Conservation (phyloP, 83 land plant species). For the Picea abies region DNA sequence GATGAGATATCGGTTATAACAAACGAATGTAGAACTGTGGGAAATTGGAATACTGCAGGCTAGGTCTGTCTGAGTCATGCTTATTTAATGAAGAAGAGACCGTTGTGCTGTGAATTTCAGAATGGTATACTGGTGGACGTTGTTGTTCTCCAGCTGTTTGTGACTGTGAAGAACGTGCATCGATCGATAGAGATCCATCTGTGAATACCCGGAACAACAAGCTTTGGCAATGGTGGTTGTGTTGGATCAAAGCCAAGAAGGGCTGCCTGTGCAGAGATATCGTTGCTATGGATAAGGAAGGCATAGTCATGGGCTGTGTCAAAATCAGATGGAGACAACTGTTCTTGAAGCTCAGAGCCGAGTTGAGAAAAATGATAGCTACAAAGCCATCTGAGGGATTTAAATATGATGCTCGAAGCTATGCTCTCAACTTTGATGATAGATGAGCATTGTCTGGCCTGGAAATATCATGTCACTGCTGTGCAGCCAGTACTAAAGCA, state of each 20-base stretch:
- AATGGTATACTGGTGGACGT: too few species aligned
- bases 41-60: background rate
- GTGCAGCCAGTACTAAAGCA: too few species aligned
- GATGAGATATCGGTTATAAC: background rate
- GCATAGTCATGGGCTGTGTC: background rate
- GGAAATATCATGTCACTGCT: too few species aligned
- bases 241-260: background rate
- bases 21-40: background rate
- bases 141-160: background rate
- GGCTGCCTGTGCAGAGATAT: background rate
- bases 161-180: background rate
- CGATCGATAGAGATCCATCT: background rate
- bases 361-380: constrained; percentile 12
- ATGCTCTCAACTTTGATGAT: constrained; percentile 22
- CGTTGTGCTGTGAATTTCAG: too few species aligned
- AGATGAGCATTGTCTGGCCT: background rate
- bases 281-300: background rate
- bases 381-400: background rate
- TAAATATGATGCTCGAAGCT: constrained; percentile 18
- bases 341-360: constrained; percentile 13
- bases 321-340: constrained; percentile 3
- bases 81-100: background rate
- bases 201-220: background rate
- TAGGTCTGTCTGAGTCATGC: background rate
- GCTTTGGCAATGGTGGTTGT: background rate